Evolutionary conservation across 1,139 yeast species (phyloP), one percentile per base, ranked within the genome.

Genomic region (Dujonia santamariae): DNA sequence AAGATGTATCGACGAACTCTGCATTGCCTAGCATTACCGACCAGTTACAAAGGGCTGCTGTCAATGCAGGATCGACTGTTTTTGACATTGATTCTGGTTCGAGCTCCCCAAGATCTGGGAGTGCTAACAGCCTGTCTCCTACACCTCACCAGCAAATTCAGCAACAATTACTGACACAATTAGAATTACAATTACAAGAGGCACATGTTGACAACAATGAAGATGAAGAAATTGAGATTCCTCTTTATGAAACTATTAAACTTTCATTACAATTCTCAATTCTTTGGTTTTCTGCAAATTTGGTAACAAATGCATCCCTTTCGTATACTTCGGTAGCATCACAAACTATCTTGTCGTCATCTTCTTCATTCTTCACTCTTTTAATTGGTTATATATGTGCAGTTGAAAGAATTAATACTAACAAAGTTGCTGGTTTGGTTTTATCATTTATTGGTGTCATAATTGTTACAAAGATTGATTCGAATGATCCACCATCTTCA

Each of bases 331-430:
- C 92, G 9, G 97, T 90, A 20, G 95, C 95, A 7, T 83, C 92
- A 14, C 97, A 94, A 50, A 92, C 97, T 3, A 90, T 92, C 24
- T 61, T 92, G 29, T 83, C 96, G 7, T 84, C 96, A 27, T 88
- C 97, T 0, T 84, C 95, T 6, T 85, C 96, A 11, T 88, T 92
- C 54, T 92, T 92, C 72, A 92, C 98, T 0, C 69, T 92, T 29
- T 48, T 88, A 3, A 70, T 90, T n/a, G 97, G 97, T 1, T 78
- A 80, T 37, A 42, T 84, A 16, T 81, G 79, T 41, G 66, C 79
- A 20, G 75, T 88, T 7, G 98, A 92, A 57, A 61, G 60, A 20
- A 75, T 90, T 48, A 85, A 78, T 47, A 52, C 57, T 18, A 66
- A 72, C 30, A 92, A 92, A 54, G 57, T 88, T 2, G 51, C 74